Evolutionary conservation across 2,329 filamentous ascomycete species (phyloP).

Genomic region (Exophiala lecanii-corni): DNA sequence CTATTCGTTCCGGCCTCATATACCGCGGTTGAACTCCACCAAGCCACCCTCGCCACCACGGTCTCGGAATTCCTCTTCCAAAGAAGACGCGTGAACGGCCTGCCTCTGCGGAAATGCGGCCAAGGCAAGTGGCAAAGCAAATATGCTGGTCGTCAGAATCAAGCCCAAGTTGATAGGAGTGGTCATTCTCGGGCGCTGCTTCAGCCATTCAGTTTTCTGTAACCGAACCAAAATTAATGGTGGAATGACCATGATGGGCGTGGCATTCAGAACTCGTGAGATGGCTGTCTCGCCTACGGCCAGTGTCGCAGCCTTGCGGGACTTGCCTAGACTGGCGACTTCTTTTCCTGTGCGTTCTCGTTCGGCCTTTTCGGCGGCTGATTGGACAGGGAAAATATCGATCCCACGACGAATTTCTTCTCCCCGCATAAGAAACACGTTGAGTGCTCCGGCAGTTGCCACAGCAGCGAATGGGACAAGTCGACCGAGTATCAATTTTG

Average conservation of each 20-base stretch:
- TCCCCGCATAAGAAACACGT: slow-evolving; percentile 95
- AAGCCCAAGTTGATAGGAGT: slow-evolving; percentile 80
- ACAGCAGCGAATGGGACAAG: slow-evolving; percentile 95
- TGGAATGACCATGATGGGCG: slow-evolving; percentile 94
- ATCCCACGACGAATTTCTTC: slow-evolving; percentile 94
- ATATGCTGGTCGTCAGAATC: slow-evolving; percentile 80
- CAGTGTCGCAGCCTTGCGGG: slow-evolving; percentile 77
- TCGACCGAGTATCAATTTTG: slow-evolving; percentile 72
- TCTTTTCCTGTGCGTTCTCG: slow-evolving; percentile 62
- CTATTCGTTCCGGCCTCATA: too few relatives aligned
- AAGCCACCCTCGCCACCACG: slow-evolving; percentile 72
- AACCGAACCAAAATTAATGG: slow-evolving; percentile 79
- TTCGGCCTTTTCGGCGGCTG: slow-evolving; percentile 61
- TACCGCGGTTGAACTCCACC: slow-evolving; percentile 96
- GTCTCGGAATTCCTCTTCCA: slow-evolving; percentile 84
- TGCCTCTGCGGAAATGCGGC: slow-evolving; percentile 91
- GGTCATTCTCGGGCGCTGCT: slow-evolving; percentile 68
- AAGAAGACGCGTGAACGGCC: slow-evolving; percentile 64
- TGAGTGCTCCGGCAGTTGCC: slow-evolving; percentile 81
- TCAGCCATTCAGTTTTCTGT: slow-evolving; percentile 79
- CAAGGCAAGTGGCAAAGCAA: slow-evolving; percentile 82
- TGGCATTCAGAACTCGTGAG: slow-evolving; percentile 86
- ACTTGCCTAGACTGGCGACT: slow-evolving; percentile 73
- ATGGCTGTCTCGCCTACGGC: slow-evolving; percentile 91
- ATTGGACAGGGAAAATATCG: slow-evolving; percentile 80